phyloP scores from a whole-genome alignment of 306 rosid genomes.

The Pterocarpus macrocarpus region DNA sequence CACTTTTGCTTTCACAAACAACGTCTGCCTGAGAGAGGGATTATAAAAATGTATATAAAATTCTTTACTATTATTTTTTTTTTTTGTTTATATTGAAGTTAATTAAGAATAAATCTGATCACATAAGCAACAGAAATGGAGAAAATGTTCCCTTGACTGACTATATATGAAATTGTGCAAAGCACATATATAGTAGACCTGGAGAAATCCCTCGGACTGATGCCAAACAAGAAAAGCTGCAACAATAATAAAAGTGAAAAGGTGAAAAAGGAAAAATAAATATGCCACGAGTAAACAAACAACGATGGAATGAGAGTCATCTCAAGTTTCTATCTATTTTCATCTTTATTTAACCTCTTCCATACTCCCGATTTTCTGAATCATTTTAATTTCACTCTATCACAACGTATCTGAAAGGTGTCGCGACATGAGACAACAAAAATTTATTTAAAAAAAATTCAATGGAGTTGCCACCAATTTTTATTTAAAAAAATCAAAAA shows the following conservation, averaged over 20 bases:
- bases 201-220: slow-evolving; percentile 62
- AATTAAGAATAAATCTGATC: slow-evolving; percentile 48
- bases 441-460: no score
- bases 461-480: no score
- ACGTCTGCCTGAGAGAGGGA: slow-evolving; percentile 68
- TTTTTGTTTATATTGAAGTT: slow-evolving; percentile 41
- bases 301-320: no score
- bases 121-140: slow-evolving; percentile 72
- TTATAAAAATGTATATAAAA: slow-evolving; percentile 31
- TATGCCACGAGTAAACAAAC: no score
- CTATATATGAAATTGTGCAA: slow-evolving; percentile 65
- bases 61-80: background rate
- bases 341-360: no score
- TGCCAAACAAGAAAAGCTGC: slow-evolving; percentile 68
- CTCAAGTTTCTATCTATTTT: no score
- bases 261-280: background rate
- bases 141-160: slow-evolving; percentile 79
- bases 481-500: no score
- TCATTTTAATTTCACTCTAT: no score
- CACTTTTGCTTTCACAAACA: slow-evolving; percentile 58
- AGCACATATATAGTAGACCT: slow-evolving; percentile 70
- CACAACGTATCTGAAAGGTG: no score
- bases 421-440: no score
- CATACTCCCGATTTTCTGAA: no score
- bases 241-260: slow-evolving; percentile 18